Conservation (phyloP, 208 protist genomes). For the Crithidia expoeki region DNA sequence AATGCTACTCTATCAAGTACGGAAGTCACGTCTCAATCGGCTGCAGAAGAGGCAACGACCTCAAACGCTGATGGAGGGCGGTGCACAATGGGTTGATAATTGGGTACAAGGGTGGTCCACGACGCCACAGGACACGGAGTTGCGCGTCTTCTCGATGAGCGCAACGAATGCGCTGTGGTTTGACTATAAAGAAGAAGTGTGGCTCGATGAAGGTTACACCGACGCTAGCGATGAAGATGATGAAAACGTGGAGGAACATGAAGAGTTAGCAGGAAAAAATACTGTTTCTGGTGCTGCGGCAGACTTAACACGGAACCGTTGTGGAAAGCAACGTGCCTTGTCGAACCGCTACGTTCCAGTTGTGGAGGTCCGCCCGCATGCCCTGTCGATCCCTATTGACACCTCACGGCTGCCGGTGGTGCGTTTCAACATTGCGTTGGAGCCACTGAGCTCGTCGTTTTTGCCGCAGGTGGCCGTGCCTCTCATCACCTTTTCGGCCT, state of each 20-base stretch:
- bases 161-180: constrained; percentile 23
- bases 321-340: background rate
- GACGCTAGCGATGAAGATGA: background rate
- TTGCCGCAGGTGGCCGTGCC: constrained; percentile 29
- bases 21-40: constrained; percentile 5
- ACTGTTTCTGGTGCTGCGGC: background rate
- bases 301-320: background rate
- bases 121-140: constrained; percentile 46
- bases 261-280: constrained; percentile 3
- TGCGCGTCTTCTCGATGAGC: constrained; percentile 34
- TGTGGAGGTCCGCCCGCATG: constrained; percentile 32
- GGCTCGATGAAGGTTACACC: constrained; percentile 19
- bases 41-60: background rate
- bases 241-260: background rate
- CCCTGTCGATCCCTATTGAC: constrained; percentile 26
- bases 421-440: constrained; percentile 39
- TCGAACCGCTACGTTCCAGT: constrained; percentile 28
- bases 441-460: constrained; percentile 21
- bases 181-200: constrained; percentile 28
- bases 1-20: constrained; percentile 39
- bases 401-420: constrained; percentile 30
- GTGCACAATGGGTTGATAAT: too few species aligned
- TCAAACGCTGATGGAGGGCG: too few species aligned
- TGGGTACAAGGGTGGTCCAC: background rate
- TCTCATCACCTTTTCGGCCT: constrained; percentile 19